Evolutionary conservation across 2,329 filamentous ascomycete species (phyloP).

Genomic region (Verticillium nubilum): DNA sequence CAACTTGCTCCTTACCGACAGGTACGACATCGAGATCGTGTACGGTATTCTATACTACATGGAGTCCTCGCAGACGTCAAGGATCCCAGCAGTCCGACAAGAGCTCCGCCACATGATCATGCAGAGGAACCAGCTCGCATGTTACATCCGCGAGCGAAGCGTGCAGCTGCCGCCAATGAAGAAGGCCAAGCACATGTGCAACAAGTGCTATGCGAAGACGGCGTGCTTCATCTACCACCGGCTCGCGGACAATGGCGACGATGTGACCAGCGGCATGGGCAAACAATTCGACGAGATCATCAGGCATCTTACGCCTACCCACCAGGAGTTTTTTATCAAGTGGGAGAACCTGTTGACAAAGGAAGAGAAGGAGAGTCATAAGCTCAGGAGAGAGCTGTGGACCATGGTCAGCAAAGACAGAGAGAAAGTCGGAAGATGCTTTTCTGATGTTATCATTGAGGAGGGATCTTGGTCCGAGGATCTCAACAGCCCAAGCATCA

Average conservation of each 20-base stretch:
- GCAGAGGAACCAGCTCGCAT: slow-evolving; percentile 84
- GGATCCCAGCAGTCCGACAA: slow-evolving; percentile 77
- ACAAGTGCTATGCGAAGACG: slow-evolving; percentile 83
- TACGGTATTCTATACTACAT: slow-evolving; percentile 95
- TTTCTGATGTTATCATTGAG: slow-evolving; percentile 79
- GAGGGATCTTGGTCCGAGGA: slow-evolving; percentile 70
- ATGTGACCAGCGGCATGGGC: slow-evolving; percentile 74
- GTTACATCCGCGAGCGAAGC: slow-evolving; percentile 75
- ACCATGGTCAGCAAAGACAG: slow-evolving; percentile 88
- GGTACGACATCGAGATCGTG: slow-evolving; percentile 87
- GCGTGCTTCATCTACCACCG: slow-evolving; percentile 93
- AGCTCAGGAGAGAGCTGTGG: slow-evolving; percentile 86
- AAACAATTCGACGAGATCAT: slow-evolving; percentile 79
- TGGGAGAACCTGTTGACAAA: slow-evolving; percentile 93
- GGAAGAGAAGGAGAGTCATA: slow-evolving; percentile 87
- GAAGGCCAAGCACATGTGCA: slow-evolving; percentile 74
- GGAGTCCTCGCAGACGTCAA: slow-evolving; percentile 79
- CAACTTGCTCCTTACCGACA: slow-evolving; percentile 84
- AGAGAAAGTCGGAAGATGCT: slow-evolving; percentile 84
- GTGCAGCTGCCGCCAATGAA: slow-evolving; percentile 81
- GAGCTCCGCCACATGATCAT: slow-evolving; percentile 97
- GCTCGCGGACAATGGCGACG: slow-evolving; percentile 76
- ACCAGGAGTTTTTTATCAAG: slow-evolving; percentile 83
- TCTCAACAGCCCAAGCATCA: slow-evolving; percentile 71
- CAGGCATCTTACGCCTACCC: slow-evolving; percentile 65